Evolutionary conservation across 352 stramenopile genomes (phyloP), one percentile per base, ranked within the genome.

Genomic region (Globisporangium megalacanthum): DNA sequence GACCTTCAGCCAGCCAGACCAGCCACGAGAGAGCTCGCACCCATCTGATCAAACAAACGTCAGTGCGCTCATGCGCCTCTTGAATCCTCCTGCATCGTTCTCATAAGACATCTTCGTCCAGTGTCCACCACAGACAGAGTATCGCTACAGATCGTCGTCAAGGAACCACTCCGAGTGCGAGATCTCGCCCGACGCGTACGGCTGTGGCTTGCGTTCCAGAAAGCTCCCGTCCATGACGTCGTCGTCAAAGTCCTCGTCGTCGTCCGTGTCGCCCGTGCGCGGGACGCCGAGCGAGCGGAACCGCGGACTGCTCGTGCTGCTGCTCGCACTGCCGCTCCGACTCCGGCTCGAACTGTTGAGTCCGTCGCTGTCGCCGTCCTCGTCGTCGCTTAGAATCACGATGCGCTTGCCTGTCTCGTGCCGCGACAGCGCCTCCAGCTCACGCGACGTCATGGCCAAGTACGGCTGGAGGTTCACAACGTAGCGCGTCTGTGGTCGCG

Each of bases 161-260:
- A 68, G 57, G 64, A 83, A 83, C 73, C 73, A 83, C 58, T 83
- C 71, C 2, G 62, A 63, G 60, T 83, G 73, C 4, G 73, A 75
- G 9, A 83, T 57, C 37, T 53, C 69, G 19, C 71, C 73, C 6
- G 69, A 72, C 33, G 65, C 51, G 44, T 80, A 72, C 42, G 73
- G 74, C 19, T 67, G 68, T 14, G 41, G 64, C 14, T 48, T 58
- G 14, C 54, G 42, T 10, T 66, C 48, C 10, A 37, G 11, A n/a
- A 44, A 53, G 31, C 49, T 53, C n/a, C 69, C 73, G 29, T 67
- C 70, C 71, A 83, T 83, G 47, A 80, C 79, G 37, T 75, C 66
- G 49, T 82, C 73, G n/a, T 75, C 72, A 47, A 49, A 37, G 14
- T 64, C 61, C 0, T 65, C 60, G 4, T 60, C 61, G 0, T 61